Base-by-base conservation (phyloP, 805 yeast genomes). In the Spathaspora passalidarum region DNA sequence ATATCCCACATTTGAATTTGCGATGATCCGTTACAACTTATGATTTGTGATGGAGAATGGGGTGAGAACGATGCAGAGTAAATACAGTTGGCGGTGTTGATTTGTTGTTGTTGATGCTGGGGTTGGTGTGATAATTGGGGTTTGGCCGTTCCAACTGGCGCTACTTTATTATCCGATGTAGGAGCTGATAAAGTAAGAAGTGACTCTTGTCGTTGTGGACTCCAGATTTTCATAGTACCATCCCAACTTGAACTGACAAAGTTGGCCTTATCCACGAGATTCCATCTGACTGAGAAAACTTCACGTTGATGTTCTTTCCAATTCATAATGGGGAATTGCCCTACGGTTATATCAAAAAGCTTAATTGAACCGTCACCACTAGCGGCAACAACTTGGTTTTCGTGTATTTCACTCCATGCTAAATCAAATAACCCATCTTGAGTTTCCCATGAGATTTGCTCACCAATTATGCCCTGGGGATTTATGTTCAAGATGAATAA, bases 211-310 rank as follows among this genome's bases (percentile, higher is more conserved):
- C 90, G 69, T 34, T 64, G 63, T 0, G 94, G 90, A 0, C 82
- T 63, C 96, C 96, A 88, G 8, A 88, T 58, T 62, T 88, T 88
- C 32, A 91, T 78, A 0, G 86, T 70, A 0, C 97, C 96, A 62
- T 92, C 98, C 98, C 98, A 92, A 7, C 96, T 85, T 21, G 91
- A 78, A 16, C 92, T 77, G 34, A 85, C 81, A 63, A 92, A 88
- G 14, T 71, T 72, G 4, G 76, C 59, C 65, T 89, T 86, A 51
- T 82, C 85, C 3, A 81, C 78, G 48, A 84, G 60, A 58, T 83
- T 85, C 94, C 94, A 86, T 55, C 80, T 79, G 29, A 86, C 79
- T 14, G 84, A 75, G 50, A 86, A 84, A 8, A 84, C 91, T 60
- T 88, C 96, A 40, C 82, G 71, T 22, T 76, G 65, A 64, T 92